A percentile compares a stretch with the other conserved stretches of the same genome.
phyloP scores from a whole-genome alignment of 1,284 basidiomycete genomes.

The Ustilago esculenta region DNA sequence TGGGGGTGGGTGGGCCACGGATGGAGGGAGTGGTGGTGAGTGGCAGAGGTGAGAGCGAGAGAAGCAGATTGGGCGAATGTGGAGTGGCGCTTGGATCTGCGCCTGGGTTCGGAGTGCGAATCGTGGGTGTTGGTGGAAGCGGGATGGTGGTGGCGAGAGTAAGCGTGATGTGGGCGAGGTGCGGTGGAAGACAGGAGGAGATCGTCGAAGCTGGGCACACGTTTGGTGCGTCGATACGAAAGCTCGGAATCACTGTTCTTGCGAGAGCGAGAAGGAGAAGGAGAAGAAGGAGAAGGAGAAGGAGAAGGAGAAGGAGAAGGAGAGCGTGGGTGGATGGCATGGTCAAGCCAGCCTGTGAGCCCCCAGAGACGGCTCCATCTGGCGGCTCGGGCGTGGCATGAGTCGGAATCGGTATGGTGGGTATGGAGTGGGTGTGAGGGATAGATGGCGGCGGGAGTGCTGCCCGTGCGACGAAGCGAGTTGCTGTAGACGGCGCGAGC shows the following conservation, averaged over 20 bases:
- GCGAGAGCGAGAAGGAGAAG: slow-evolving; percentile 12
- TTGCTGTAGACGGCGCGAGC: slow-evolving; percentile 14
- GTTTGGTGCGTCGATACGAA: slow-evolving; percentile 11
- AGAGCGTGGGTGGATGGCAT: slow-evolving; percentile 37
- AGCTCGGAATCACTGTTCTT: slow-evolving; percentile 32
- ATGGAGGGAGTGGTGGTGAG: background rate
- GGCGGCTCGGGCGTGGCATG: slow-evolving; percentile 8
- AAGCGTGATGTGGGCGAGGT: slow-evolving; percentile 1
- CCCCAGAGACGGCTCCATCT: slow-evolving; percentile 46
- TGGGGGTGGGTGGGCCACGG: slow-evolving; percentile 5
- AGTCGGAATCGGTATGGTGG: slow-evolving; percentile 28
- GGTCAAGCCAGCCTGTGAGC: slow-evolving; percentile 42
- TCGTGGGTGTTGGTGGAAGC: slow-evolving; percentile 28
- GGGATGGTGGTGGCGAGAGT: background rate
- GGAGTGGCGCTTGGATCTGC: slow-evolving; percentile 23
- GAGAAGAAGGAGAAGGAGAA: slow-evolving; percentile 13
- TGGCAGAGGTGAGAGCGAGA: slow-evolving; percentile 10
- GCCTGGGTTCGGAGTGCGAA: slow-evolving; percentile 1
- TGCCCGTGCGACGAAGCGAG: slow-evolving; percentile 35
- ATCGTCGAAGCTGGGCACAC: slow-evolving; percentile 37
- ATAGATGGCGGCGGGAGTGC: slow-evolving; percentile 26
- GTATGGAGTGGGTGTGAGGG: slow-evolving; percentile 21
- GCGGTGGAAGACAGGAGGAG: slow-evolving; percentile 28
- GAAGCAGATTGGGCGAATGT: slow-evolving; percentile 10
- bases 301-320: slow-evolving; percentile 13